Conservation (phyloP, 305 asterid species). For the Lippia alba region DNA sequence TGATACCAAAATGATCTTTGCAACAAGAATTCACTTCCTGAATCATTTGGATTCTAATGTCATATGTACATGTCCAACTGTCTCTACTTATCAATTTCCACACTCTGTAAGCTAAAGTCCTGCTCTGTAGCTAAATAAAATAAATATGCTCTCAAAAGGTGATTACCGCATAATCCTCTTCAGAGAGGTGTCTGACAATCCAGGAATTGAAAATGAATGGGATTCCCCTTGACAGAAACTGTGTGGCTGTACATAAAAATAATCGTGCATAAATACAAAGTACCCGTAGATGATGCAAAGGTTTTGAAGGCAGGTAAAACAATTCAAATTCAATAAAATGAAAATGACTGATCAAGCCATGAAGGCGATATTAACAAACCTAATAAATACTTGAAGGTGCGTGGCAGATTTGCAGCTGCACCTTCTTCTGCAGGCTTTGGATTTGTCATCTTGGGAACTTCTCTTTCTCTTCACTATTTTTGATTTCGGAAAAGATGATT, state of each 20-base stretch:
- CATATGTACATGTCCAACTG: background rate
- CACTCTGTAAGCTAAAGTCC: too few relatives aligned
- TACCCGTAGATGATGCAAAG: too few relatives aligned
- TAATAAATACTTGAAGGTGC: conserved; percentile 75
- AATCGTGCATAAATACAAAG: conserved; percentile 3
- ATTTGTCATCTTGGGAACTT: conserved; percentile 36
- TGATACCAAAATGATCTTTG: background rate
- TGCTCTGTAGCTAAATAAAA: too few relatives aligned
- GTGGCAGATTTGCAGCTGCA: conserved; percentile 58
- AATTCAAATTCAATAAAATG: background rate
- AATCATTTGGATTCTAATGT: background rate
- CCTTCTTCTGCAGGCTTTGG: conserved; percentile 39
- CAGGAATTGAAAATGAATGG: conserved; percentile 90
- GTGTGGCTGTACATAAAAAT: conserved; percentile 66
- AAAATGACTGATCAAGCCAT: background rate
- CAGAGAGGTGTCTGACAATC: conserved; percentile 82
- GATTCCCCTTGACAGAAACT: conserved; percentile 81
- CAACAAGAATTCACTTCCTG: background rate
- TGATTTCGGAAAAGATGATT: background rate
- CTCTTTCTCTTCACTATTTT: background rate
- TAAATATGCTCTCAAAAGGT: background rate
- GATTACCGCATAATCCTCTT: conserved; percentile 80
- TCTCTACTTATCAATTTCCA: too few relatives aligned
- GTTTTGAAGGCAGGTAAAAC: background rate
- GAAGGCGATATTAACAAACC: conserved; percentile 47